These are phyloP conservation scores for Pinus taeda DNA, from an alignment of 75 land plant genomes.

Conservation along the genomic window DNA sequence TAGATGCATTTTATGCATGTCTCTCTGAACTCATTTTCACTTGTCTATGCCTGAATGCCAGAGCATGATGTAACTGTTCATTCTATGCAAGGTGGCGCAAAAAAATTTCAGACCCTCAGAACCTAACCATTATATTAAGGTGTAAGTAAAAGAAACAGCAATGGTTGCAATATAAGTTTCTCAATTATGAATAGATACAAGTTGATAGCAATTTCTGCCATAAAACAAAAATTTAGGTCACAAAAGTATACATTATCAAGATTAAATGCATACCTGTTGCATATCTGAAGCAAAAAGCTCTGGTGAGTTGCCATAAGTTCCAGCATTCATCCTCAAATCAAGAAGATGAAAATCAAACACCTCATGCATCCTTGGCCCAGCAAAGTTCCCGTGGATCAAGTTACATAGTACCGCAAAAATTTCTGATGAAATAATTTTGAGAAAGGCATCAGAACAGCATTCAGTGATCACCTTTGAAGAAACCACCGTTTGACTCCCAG, in stretches of 20 bases:
- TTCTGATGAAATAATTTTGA: slow-evolving; percentile 15
- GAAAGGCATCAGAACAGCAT: slow-evolving; percentile 12
- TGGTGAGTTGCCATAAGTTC: slow-evolving; percentile 32
- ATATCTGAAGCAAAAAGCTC: slow-evolving; percentile 40
- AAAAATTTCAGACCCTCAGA: background rate
- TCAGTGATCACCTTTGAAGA: slow-evolving; percentile 8
- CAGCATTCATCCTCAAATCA: slow-evolving; percentile 34
- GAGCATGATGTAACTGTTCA: background rate
- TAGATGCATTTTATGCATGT: background rate
- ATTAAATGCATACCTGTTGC: slow-evolving; percentile 24
- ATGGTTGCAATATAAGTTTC: background rate
- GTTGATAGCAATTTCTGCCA: background rate
- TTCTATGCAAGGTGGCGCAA: background rate
- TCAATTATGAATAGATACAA: background rate
- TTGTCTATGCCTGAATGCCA: background rate
- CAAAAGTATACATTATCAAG: background rate
- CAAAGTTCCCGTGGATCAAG: slow-evolving; percentile 19
- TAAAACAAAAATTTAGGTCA: background rate
- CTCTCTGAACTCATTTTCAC: background rate
- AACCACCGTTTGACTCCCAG: background rate
- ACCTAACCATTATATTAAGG: background rate
- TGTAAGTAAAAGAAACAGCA: background rate
- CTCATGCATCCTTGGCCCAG: slow-evolving; percentile 4
- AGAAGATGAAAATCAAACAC: slow-evolving; percentile 30
- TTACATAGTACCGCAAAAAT: slow-evolving; percentile 7